Evolutionary conservation across 2,329 filamentous ascomycete genomes (phyloP), one percentile per base, ranked within the genome.

Genomic region (Arthrobotrys pseudoclavata): DNA sequence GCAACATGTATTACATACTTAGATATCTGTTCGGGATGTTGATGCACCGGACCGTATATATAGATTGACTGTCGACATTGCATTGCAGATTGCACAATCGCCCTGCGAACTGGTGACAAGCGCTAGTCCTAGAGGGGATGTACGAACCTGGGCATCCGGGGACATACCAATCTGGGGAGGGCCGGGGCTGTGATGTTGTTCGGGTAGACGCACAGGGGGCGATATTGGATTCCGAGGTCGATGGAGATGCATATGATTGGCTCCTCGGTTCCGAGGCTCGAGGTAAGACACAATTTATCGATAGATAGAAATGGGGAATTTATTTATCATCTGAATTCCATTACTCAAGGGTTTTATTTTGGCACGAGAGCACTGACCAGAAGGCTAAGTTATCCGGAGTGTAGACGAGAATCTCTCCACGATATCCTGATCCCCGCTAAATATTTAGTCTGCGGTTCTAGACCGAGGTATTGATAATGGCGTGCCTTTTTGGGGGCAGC

Each of bases 191-290:
- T 34, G 18, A 18, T 24, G 15, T 22, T 5, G 20, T 42, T 26
- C 55, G 55, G 55, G 55, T 60, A 60, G 55, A 60, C 55, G 55
- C 55, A 60, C 55, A 60, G 55, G 55, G 55, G 55, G 55, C 55
- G 55, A 60, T 40, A 60, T 60, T 42, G 13, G 20, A 42, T 60
- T 42, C 55, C 55, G 55, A 60, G 55, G 55, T 60, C 55, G 34
- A 60, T 42, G 22, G 34, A 34, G 18, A 12, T 60, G 55, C 55
- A 60, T 60, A 60, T 60, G 55, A 60, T 60, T 60, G 55, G 55
- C 20, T 42, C 55, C 34, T 60, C 34, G 55, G 55, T 40, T 42
- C 55, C 55, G 55, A 60, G 55, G 55, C 55, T 42, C 31, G 55
- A 40, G 55, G 31, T 57, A 37, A 57, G 52, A 57, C 52, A 57